A percentile compares a stretch with the other conserved stretches of the same genome.
phyloP scores from a whole-genome alignment of 768 basidiomycete species.

The Rhizopogon salebrosus region DNA sequence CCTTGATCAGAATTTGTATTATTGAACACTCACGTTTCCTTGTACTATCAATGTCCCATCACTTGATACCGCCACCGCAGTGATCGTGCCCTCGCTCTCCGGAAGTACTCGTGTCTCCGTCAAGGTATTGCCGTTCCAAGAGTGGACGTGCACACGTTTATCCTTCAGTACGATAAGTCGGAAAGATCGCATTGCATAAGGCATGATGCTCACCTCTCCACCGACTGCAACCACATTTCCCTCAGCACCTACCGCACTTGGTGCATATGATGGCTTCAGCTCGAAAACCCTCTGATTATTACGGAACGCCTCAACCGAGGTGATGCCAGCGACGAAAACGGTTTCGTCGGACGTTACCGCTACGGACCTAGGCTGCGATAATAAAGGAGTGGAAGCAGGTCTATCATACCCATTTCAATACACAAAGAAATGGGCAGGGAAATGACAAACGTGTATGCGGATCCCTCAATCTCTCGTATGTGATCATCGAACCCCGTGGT shows the following conservation, averaged over 20 bases:
- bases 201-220: conserved; percentile 50
- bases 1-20: neutral
- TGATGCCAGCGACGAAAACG: conserved; percentile 50
- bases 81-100: conserved; percentile 66
- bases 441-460: conserved; percentile 45
- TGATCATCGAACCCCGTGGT: conserved; percentile 80
- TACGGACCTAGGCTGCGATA: conserved; percentile 66
- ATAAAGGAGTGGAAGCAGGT: conserved; percentile 43
- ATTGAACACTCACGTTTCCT: conserved; percentile 70
- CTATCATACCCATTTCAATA: conserved; percentile 26
- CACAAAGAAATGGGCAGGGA: neutral
- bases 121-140: conserved; percentile 64
- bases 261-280: conserved; percentile 44
- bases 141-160: conserved; percentile 66
- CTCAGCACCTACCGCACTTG: conserved; percentile 52
- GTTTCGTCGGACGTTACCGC: conserved; percentile 55
- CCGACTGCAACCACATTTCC: conserved; percentile 62
- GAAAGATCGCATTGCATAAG: conserved; percentile 2
- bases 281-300: conserved; percentile 65
- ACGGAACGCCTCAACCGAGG: conserved; percentile 56
- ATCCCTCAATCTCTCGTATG: conserved; percentile 58
- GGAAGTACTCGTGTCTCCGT: conserved; percentile 54
- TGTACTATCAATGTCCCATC: conserved; percentile 72
- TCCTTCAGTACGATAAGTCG: conserved; percentile 41
- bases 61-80: conserved; percentile 73